These are phyloP conservation scores for Eutrema heterophyllum DNA, from an alignment of 345 rosid species.

Conservation along the genomic window DNA sequence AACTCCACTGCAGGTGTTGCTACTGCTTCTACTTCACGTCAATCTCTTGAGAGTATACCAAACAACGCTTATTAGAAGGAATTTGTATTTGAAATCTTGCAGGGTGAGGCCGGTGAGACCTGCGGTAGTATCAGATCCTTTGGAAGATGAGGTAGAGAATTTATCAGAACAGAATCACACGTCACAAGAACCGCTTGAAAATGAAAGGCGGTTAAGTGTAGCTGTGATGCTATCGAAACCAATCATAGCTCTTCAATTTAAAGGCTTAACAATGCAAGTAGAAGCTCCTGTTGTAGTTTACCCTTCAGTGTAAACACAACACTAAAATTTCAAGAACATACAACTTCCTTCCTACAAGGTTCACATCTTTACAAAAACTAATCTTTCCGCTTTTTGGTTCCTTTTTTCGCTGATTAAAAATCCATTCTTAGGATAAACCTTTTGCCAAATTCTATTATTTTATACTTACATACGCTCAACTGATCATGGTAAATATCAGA, in stretches of 20 bases:
- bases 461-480: constrained; percentile 22
- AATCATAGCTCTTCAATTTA: constrained; percentile 69
- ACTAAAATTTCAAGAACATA: constrained; percentile 18
- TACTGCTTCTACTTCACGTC: neutral
- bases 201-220: constrained; percentile 37
- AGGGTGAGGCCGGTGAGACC: constrained; percentile 63
- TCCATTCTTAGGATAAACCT: neutral
- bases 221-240: constrained; percentile 77
- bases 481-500: constrained; percentile 37
- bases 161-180: constrained; percentile 3
- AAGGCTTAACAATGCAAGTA: constrained; percentile 69
- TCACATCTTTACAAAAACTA: constrained; percentile 24
- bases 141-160: constrained; percentile 29
- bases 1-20: constrained; percentile 70
- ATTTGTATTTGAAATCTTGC: neutral
- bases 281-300: constrained; percentile 61
- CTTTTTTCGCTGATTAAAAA: neutral
- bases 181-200: constrained; percentile 23
- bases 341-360: constrained; percentile 24
- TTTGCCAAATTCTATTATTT: constrained; percentile 17
- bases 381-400: neutral
- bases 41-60: neutral
- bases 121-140: constrained; percentile 42
- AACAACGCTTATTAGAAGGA: neutral
- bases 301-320: constrained; percentile 18